Evolutionary conservation across 2,329 filamentous ascomycete species (phyloP).

Genomic region (Diaporthe destruens): DNA sequence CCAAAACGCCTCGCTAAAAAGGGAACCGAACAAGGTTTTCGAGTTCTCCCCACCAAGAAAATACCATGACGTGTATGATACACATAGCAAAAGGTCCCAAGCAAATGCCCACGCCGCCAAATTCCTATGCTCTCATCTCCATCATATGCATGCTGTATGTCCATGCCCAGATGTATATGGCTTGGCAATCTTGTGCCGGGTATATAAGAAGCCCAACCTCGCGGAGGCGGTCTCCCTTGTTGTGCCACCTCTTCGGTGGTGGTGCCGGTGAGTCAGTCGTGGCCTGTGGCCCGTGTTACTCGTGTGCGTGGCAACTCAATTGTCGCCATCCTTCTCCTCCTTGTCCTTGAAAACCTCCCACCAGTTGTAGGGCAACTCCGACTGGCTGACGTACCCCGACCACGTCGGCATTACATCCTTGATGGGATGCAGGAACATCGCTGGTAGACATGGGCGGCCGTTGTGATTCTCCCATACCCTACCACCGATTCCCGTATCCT

Average conservation of each 20-base stretch:
- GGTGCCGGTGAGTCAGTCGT: background rate
- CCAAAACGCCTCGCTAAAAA: slow-evolving; percentile 30
- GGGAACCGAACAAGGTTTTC: slow-evolving; percentile 23
- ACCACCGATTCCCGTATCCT: slow-evolving; percentile 67
- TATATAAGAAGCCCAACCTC: slow-evolving; percentile 25
- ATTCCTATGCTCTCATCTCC: background rate
- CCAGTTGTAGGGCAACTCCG: slow-evolving; percentile 53
- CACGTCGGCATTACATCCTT: slow-evolving; percentile 68
- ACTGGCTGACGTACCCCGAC: slow-evolving; percentile 57
- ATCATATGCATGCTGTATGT: slow-evolving; percentile 12
- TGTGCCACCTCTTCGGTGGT: background rate
- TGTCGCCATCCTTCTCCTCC: slow-evolving; percentile 29
- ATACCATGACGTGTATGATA: slow-evolving; percentile 11
- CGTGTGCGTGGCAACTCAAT: background rate
- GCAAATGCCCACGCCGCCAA: slow-evolving; percentile 4
- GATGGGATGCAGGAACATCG: slow-evolving; percentile 70
- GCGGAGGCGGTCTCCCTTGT: slow-evolving; percentile 5
- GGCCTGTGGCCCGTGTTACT: background rate
- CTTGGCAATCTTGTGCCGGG: slow-evolving; percentile 27
- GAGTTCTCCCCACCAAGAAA: slow-evolving; percentile 11
- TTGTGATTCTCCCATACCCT: slow-evolving; percentile 66
- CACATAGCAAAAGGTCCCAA: slow-evolving; percentile 30
- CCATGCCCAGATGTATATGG: slow-evolving; percentile 19
- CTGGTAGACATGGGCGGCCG: slow-evolving; percentile 69
- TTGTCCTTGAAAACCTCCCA: slow-evolving; percentile 41